Conservation (phyloP, 805 yeast genomes). For the Myxozyma udenii region DNA sequence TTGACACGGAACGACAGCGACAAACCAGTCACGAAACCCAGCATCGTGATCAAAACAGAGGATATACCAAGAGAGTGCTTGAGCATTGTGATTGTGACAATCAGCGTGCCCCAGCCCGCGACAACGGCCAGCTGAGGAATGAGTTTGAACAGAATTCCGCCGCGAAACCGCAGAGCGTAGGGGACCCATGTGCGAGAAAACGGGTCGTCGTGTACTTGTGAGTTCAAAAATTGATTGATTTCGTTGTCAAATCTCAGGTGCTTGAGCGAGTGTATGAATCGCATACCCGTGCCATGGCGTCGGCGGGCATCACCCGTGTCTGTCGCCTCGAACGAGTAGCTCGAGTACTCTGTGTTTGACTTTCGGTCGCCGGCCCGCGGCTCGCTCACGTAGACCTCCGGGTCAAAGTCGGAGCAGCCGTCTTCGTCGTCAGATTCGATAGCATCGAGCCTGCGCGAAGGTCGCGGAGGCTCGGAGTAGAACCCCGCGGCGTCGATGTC, state of each 20-base stretch:
- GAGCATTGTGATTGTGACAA: constrained; percentile 21
- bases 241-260: constrained; percentile 13
- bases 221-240: constrained; percentile 20
- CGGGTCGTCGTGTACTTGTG: constrained; percentile 29
- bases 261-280: background rate
- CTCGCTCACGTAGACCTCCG: too few relatives aligned
- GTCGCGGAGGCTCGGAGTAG: constrained; percentile 6
- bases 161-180: constrained; percentile 27
- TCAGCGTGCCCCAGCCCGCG: constrained; percentile 18
- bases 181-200: constrained; percentile 24
- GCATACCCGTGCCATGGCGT: background rate
- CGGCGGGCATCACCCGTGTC: background rate
- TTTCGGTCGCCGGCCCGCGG: too few relatives aligned
- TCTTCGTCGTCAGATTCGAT: too few relatives aligned
- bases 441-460: too few relatives aligned
- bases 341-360: background rate
- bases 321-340: background rate
- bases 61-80: constrained; percentile 22
- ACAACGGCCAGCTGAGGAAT: constrained; percentile 24
- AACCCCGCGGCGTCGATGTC: constrained; percentile 7
- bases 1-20: constrained; percentile 26
- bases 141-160: constrained; percentile 25
- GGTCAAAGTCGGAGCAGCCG: too few relatives aligned
- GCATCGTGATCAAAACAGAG: constrained; percentile 23
- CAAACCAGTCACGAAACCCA: constrained; percentile 28